Conservation (phyloP, 495 filamentous ascomycete species). For the Recurvomyces mirabilis region DNA sequence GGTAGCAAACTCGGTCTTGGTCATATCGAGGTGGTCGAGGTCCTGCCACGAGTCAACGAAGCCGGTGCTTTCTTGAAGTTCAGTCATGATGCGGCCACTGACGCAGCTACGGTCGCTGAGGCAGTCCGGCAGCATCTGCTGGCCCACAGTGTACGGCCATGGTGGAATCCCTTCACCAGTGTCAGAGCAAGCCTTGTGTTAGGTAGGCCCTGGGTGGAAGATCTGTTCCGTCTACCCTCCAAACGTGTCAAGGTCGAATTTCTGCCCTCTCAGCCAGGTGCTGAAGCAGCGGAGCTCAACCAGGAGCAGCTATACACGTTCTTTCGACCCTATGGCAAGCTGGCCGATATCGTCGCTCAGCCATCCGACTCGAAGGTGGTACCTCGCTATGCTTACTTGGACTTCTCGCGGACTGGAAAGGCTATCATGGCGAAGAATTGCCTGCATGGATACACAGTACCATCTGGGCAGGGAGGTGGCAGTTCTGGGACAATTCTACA, state of each 20-base stretch:
- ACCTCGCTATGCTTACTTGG: slow-evolving; percentile 67
- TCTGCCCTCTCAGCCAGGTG: slow-evolving; percentile 53
- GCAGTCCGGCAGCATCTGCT: slow-evolving; percentile 44
- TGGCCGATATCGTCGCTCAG: slow-evolving; percentile 67
- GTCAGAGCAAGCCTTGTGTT: slow-evolving; percentile 59
- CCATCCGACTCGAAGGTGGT: slow-evolving; percentile 71
- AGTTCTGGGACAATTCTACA: slow-evolving; percentile 62
- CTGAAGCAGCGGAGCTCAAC: slow-evolving; percentile 58
- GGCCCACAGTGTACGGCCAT: slow-evolving; percentile 66
- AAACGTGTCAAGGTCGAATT: slow-evolving; percentile 71
- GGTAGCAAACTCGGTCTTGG: slow-evolving; percentile 37
- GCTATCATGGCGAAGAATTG: slow-evolving; percentile 86
- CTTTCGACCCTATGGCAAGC: slow-evolving; percentile 84
- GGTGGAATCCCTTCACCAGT: slow-evolving; percentile 73
- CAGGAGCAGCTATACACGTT: slow-evolving; percentile 77
- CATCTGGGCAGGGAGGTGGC: slow-evolving; percentile 51
- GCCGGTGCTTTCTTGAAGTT: slow-evolving; percentile 93
- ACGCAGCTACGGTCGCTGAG: slow-evolving; percentile 48
- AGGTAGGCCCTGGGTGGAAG: slow-evolving; percentile 90
- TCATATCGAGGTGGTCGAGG: slow-evolving; percentile 51
- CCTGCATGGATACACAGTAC: slow-evolving; percentile 70
- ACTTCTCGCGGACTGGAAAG: slow-evolving; percentile 57
- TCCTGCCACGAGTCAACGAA: slow-evolving; percentile 75
- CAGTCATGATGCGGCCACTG: slow-evolving; percentile 42
- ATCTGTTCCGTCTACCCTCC: slow-evolving; percentile 74